phyloP scores from a whole-genome alignment of 2,329 filamentous ascomycete genomes.

The Cryphonectria radicalis region DNA sequence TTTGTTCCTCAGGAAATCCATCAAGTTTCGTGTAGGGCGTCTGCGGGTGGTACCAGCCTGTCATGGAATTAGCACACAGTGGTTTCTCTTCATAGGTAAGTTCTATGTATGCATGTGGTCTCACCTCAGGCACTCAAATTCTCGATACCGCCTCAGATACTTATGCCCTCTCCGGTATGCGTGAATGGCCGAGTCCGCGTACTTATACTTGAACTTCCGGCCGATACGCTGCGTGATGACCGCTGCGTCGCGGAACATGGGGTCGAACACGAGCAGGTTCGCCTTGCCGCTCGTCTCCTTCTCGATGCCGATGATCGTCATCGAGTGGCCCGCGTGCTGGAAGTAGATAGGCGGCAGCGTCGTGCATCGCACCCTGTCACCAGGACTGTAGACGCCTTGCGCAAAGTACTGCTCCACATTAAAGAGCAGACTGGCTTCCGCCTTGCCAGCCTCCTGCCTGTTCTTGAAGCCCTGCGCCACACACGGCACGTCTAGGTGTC shows the following conservation, averaged over 20 bases:
- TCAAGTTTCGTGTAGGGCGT: neutral
- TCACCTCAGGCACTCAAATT: conserved; percentile 80
- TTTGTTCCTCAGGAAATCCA: neutral
- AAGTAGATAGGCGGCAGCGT: conserved; percentile 84
- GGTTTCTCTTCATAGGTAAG: neutral
- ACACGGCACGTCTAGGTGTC: conserved; percentile 70
- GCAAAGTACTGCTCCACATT: conserved; percentile 78
- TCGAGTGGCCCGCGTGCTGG: conserved; percentile 85
- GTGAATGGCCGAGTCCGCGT: conserved; percentile 63
- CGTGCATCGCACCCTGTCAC: conserved; percentile 71
- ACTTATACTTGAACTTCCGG: conserved; percentile 47
- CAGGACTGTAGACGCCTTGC: conserved; percentile 51
- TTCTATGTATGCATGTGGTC: neutral
- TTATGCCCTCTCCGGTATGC: conserved; percentile 72
- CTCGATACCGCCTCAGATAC: conserved; percentile 71
- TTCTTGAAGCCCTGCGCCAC: conserved; percentile 65
- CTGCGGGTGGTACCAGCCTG: conserved; percentile 20
- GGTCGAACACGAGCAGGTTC: conserved; percentile 86
- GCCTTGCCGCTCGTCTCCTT: conserved; percentile 63
- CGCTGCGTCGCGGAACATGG: conserved; percentile 73
- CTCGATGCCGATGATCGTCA: conserved; percentile 89
- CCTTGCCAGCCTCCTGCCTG: conserved; percentile 46
- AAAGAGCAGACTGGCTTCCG: conserved; percentile 63
- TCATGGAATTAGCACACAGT: neutral
- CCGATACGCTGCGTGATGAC: conserved; percentile 64